Conservation (phyloP, 495 filamentous ascomycete genomes). For the Penicillium daleae region DNA sequence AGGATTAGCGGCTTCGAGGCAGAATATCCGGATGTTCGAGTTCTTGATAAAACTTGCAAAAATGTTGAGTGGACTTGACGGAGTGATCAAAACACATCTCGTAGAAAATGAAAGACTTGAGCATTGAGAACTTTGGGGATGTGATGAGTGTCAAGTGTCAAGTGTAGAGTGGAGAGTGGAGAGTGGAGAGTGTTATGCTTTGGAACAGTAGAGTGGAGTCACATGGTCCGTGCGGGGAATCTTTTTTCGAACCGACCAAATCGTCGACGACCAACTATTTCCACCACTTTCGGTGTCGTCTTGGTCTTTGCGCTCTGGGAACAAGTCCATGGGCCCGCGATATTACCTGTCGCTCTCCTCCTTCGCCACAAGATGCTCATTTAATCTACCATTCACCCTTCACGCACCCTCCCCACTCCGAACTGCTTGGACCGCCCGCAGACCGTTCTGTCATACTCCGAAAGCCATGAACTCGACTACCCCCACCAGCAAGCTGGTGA, state of each 20-base stretch:
- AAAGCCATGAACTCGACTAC: conserved; percentile 25
- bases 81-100: no score
- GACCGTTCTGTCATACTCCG: conserved; percentile 14
- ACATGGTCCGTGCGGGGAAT: conserved; percentile 29
- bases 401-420: conserved; percentile 2
- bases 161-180: not conserved
- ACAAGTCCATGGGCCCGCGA: conserved; percentile 20
- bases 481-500: conserved; percentile 28
- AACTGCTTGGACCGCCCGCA: not conserved
- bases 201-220: no score
- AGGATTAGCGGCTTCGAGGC: no score
- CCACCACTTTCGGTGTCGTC: conserved; percentile 2
- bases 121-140: no score
- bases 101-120: no score
- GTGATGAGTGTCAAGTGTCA: no score
- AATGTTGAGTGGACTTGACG: no score
- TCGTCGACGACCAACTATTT: not conserved
- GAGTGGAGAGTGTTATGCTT: not conserved
- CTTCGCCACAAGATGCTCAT: conserved; percentile 18
- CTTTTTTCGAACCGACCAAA: conserved; percentile 22
- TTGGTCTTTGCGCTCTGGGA: not conserved
- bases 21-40: no score
- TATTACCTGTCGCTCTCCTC: conserved; percentile 7
- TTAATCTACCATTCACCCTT: conserved; percentile 7
- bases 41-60: no score